Evolutionary conservation across 495 filamentous ascomycete genomes (phyloP).

Genomic region (Pyronema omphalodes): DNA sequence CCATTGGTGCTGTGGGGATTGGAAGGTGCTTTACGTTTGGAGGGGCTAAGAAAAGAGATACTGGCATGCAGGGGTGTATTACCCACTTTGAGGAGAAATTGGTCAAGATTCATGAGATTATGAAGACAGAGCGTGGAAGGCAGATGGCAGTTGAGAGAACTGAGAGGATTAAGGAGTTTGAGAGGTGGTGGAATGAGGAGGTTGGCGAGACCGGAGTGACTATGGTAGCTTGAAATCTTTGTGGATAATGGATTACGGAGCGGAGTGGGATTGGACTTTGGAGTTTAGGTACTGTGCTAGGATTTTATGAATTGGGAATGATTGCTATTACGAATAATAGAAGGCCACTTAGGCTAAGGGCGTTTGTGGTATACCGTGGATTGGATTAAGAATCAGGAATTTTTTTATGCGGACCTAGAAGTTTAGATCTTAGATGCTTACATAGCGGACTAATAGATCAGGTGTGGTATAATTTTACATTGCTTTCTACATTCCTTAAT

Average conservation of each 20-base stretch:
- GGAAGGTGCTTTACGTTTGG: conserved; percentile 61
- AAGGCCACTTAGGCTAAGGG: too few species aligned
- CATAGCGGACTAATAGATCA: too few species aligned
- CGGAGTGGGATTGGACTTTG: not conserved
- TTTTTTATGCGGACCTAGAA: too few species aligned
- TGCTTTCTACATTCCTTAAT: too few species aligned
- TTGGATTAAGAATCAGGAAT: too few species aligned
- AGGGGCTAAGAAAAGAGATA: conserved; percentile 35
- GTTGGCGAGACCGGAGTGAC: conserved; percentile 10
- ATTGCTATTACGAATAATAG: too few species aligned
- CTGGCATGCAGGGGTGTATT: conserved; percentile 42
- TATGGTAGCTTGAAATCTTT: not conserved
- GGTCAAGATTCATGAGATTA: conserved; percentile 50
- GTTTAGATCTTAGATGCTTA: too few species aligned
- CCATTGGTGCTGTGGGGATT: conserved; percentile 69
- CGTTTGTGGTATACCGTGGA: too few species aligned
- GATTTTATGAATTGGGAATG: too few species aligned
- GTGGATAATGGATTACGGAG: not conserved
- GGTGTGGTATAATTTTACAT: too few species aligned
- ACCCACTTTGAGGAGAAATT: conserved; percentile 69
- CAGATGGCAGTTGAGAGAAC: conserved; percentile 46
- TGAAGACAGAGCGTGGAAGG: conserved; percentile 63
- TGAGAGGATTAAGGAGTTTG: conserved; percentile 42
- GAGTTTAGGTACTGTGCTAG: not conserved
- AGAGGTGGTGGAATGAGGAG: conserved; percentile 59